These are phyloP conservation scores for Blastocystis hominis DNA, from an alignment of 352 stramenopile genomes.

Conservation along the genomic window DNA sequence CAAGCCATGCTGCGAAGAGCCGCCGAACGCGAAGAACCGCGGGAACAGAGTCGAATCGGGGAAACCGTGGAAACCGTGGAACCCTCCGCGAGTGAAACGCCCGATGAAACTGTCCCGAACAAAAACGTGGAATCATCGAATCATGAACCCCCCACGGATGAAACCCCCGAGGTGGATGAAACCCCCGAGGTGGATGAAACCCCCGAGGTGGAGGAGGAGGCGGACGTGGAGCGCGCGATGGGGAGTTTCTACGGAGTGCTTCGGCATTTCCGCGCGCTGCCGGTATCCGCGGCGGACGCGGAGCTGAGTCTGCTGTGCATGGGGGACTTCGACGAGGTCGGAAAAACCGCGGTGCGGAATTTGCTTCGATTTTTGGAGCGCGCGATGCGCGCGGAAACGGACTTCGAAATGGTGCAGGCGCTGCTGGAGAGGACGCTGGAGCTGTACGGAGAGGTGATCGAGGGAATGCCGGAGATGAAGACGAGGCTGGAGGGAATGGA, in stretches of 20 bases:
- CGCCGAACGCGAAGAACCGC: not conserved
- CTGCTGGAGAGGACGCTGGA: constrained; percentile 26
- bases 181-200: not conserved
- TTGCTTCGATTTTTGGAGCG: constrained; percentile 9
- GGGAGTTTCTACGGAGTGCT: constrained; percentile 17
- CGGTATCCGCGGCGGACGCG: not conserved
- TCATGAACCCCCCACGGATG: not conserved
- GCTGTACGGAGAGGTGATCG: constrained; percentile 19
- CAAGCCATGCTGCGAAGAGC: not conserved
- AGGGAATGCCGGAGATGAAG: constrained; percentile 10
- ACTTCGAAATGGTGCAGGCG: constrained; percentile 56
- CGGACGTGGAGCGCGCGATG: not conserved
- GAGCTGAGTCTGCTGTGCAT: constrained; percentile 43
- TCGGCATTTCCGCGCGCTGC: not conserved
- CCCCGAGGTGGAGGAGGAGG: constrained; percentile 1
- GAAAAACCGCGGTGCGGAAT: not conserved
- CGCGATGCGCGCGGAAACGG: not conserved
- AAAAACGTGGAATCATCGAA: not conserved
- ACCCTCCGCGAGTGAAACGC: not conserved
- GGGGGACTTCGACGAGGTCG: constrained; percentile 16
- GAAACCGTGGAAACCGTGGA: not conserved
- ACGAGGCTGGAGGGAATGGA: constrained; percentile 13
- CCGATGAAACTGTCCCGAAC: not conserved
- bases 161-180: too few relatives aligned
- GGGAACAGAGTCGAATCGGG: not conserved